Percentiles rank a stretch among this genome's conserved stretches.
phyloP scores from a whole-genome alignment of 345 rosid genomes.

The Theobroma cacao region DNA sequence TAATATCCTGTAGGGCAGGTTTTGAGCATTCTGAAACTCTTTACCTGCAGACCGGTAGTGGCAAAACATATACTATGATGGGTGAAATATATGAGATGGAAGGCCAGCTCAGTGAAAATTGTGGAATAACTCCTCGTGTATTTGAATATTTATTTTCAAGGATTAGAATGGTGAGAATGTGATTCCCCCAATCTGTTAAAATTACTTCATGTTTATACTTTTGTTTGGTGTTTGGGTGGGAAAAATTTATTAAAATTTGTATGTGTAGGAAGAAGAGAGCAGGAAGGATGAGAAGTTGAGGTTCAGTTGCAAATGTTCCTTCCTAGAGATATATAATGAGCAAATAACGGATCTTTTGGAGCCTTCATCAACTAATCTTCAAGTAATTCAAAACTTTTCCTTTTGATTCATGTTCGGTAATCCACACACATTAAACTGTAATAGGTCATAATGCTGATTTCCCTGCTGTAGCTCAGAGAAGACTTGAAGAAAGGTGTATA shows the following conservation, averaged over 20 bases:
- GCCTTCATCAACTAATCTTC: slow-evolving; percentile 82
- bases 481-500: slow-evolving; percentile 82
- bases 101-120: slow-evolving; percentile 50
- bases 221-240: not conserved
- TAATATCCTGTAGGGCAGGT: not conserved
- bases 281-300: slow-evolving; percentile 71
- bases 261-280: slow-evolving; percentile 71
- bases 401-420: slow-evolving; percentile 9
- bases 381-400: slow-evolving; percentile 42
- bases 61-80: slow-evolving; percentile 97
- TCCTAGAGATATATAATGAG: slow-evolving; percentile 92
- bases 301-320: slow-evolving; percentile 89
- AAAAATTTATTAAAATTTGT: slow-evolving; percentile 7
- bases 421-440: not conserved
- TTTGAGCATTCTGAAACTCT: not conserved
- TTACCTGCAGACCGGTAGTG: slow-evolving; percentile 87
- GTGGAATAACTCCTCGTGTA: slow-evolving; percentile 88
- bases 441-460: slow-evolving; percentile 28
- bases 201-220: not conserved
- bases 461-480: slow-evolving; percentile 81
- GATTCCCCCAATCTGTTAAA: not conserved
- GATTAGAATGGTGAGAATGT: slow-evolving; percentile 50
- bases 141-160: slow-evolving; percentile 80
- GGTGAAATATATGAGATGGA: slow-evolving; percentile 66
- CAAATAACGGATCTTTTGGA: slow-evolving; percentile 91